Percentiles rank a stretch among this genome's conserved stretches.
These are phyloP conservation scores for Tricholoma matsutake DNA, from an alignment of 768 basidiomycete species.

Conservation along the genomic window DNA sequence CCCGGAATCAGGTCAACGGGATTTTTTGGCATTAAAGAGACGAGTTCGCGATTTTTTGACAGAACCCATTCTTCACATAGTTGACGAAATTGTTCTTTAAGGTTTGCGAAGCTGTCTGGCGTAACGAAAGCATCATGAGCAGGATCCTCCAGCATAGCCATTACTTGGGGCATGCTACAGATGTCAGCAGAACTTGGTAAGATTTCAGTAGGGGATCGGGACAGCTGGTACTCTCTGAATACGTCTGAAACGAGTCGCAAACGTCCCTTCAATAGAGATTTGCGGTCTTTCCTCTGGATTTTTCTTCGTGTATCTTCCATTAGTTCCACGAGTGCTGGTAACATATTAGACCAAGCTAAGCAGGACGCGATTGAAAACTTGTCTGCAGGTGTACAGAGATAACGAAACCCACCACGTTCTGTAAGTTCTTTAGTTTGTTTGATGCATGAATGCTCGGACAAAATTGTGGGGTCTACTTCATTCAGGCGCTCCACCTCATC, in stretches of 20 bases:
- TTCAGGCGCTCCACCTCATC: constrained; percentile 20
- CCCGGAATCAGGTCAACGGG: background rate
- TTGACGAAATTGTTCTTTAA: constrained; percentile 12
- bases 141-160: constrained; percentile 19
- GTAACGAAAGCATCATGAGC: constrained; percentile 14
- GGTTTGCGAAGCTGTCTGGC: constrained; percentile 15
- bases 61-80: constrained; percentile 20
- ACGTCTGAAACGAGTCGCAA: constrained; percentile 16
- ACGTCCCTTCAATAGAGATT: constrained; percentile 15
- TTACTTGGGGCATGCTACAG: constrained; percentile 18
- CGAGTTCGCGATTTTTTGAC: constrained; percentile 14
- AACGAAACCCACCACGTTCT: constrained; percentile 14
- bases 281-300: constrained; percentile 16
- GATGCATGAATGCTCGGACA: constrained; percentile 15
- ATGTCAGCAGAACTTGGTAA: constrained; percentile 21
- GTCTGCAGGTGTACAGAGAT: background rate
- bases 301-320: constrained; percentile 16
- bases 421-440: constrained; percentile 14
- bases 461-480: constrained; percentile 2
- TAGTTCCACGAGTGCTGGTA: constrained; percentile 14
- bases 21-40: constrained; percentile 15
- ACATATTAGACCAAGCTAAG: constrained; percentile 17
- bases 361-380: background rate
- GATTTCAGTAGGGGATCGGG: constrained; percentile 15
- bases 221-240: constrained; percentile 13